These are phyloP conservation scores for Zhuliangozyma blackwelliae DNA, from an alignment of 1,139 yeast species.

Conservation along the genomic window DNA sequence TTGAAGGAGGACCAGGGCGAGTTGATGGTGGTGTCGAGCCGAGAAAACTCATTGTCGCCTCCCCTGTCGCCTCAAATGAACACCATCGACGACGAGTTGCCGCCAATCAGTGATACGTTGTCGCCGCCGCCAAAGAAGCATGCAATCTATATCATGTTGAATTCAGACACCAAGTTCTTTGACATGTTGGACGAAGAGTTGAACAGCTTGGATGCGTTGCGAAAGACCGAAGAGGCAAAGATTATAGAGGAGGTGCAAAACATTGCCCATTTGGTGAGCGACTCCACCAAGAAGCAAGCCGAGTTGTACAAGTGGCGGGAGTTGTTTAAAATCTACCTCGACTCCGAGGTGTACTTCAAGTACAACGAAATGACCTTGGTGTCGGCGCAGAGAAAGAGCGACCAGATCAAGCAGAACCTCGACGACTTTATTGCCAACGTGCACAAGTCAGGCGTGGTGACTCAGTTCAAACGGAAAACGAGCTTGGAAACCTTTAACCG, in stretches of 20 bases:
- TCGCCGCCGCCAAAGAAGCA: constrained; percentile 6
- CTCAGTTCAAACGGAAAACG: constrained; percentile 45
- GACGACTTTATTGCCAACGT: constrained; percentile 42
- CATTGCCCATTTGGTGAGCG: constrained; percentile 27
- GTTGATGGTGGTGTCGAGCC: constrained; percentile 9
- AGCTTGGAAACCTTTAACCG: constrained; percentile 45
- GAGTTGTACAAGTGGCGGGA: constrained; percentile 74
- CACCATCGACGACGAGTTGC: constrained; percentile 5
- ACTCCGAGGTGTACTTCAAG: constrained; percentile 61
- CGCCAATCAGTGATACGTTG: not conserved
- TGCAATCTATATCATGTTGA: constrained; percentile 36
- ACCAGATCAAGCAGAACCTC: constrained; percentile 38
- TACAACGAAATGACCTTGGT: constrained; percentile 42
- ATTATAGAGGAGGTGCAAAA: constrained; percentile 40
- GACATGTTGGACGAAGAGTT: constrained; percentile 55
- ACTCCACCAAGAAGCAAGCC: constrained; percentile 26
- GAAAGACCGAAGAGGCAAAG: constrained; percentile 40
- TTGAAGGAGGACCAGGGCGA: constrained; percentile 14
- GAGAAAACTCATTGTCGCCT: constrained; percentile 12
- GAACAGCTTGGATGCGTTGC: constrained; percentile 44
- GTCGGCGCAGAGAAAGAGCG: constrained; percentile 37
- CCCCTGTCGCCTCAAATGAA: constrained; percentile 5
- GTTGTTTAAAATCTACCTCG: constrained; percentile 60
- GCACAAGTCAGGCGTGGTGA: constrained; percentile 34
- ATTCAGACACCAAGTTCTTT: constrained; percentile 51